Evolutionary conservation across 176 grass and related monocot genomes (phyloP).

Genomic region (Pontederia crassipes): DNA sequence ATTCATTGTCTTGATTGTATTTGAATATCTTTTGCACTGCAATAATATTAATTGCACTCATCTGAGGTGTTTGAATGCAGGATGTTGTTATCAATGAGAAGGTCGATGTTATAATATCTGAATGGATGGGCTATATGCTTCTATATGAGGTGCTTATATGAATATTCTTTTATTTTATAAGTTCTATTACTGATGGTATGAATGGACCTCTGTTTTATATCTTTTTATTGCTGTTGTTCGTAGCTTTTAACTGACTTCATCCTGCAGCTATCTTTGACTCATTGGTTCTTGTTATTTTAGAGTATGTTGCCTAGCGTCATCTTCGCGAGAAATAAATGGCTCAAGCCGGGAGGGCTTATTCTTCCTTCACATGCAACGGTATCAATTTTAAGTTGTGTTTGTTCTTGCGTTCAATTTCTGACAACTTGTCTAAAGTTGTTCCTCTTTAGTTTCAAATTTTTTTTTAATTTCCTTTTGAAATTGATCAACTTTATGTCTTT

Average conservation of each 20-base stretch:
- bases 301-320: constrained; percentile 95
- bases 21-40: too few relatives aligned
- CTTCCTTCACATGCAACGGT: constrained; percentile 95
- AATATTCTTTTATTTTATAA: constrained; percentile 12
- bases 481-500: too few relatives aligned
- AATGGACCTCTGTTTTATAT: neutral
- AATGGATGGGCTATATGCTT: constrained; percentile 99
- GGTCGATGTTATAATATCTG: constrained; percentile 97
- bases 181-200: neutral
- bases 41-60: too few relatives aligned
- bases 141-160: constrained; percentile 66
- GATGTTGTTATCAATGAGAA: constrained; percentile 92
- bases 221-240: constrained; percentile 1
- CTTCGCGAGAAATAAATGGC: constrained; percentile 99
- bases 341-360: constrained; percentile 91
- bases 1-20: too few relatives aligned
- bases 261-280: neutral
- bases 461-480: neutral
- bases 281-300: constrained; percentile 29
- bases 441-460: constrained; percentile 5
- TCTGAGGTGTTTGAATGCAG: constrained; percentile 24
- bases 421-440: constrained; percentile 18
- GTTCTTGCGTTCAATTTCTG: neutral
- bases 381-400: constrained; percentile 17
- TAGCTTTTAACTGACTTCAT: constrained; percentile 1